Base-by-base conservation (phyloP, 1,284 basidiomycete genomes). In the Marasmius fiardii region DNA sequence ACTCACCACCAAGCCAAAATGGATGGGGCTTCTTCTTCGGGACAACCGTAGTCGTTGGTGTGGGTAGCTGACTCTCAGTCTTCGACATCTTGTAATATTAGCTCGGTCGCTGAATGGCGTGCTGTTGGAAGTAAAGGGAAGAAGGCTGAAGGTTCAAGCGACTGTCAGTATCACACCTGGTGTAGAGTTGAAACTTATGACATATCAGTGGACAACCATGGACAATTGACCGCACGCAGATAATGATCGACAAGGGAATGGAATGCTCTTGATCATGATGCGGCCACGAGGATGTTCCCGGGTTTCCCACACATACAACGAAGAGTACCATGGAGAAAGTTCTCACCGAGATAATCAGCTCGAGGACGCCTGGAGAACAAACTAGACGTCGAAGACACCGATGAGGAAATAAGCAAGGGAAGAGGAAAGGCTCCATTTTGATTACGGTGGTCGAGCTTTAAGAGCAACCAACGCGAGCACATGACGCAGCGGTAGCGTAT, bases 1-100 rank as follows among this genome's bases (percentile, higher is more conserved):
- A 72, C 79, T 62, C 54, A 86, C 89, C 88, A 71, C 90, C 89
- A 11, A 92, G 75, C 85, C 86, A 92, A 72, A 91, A 90, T 18
- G 90, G 90, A 72, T 92, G 88, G 14, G 87, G 88, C 71, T 84
- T 73, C 75, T 87, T 88, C 68, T 73, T 75, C 43, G 28, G 24
- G 4, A 33, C 26, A 18, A n/a, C 26, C 45, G 26, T 28, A 7
- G 23, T 31, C 26, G 12, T 33, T 31, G 45, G 28, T 31, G 4
- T 4, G 10, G 28, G 28, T 31, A 31, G 28, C 28, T 49, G 26
- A 20, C 3, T 26, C 16, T 31, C 26, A 8, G 47, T 49, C 47
- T 49, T 49, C 26, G 47, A 49, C 47, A 49, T 49, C 31, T 26
- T 31, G n/a, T 8, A n/a, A n/a, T n/a, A n/a, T 16, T 49, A 12